Base-by-base conservation (phyloP, 495 filamentous ascomycete species). In the Clohesyomyces aquaticus region DNA sequence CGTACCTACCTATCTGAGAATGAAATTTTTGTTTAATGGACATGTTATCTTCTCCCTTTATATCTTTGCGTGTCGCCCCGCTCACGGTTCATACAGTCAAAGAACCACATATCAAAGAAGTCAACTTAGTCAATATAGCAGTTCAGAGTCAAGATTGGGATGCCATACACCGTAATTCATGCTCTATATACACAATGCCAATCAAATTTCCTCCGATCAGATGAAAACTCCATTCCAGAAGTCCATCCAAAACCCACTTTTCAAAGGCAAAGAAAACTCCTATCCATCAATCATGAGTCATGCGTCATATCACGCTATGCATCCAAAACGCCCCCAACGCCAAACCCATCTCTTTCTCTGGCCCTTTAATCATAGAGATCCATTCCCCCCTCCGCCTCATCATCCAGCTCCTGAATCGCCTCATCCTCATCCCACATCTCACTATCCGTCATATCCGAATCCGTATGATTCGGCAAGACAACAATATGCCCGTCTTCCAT, bases 391-490 rank as follows among this genome's bases (percentile, higher is more conserved):
- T 71, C 73, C 4, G 46, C 79, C 65, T 86, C 83, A 21, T 88
- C 89, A 23, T 86, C 69, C 1, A 88, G 83, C 47, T 93, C 90
- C 22, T 87, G 84, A 49, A 85, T 82, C 45, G 88, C 88, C 28
- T 86, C 80, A 55, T 88, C 87, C 41, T 89, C 86, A 63, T 92
- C 88, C 38, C 82, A 82, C 75, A 76, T 77, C 53, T 77, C 76
- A 9, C 45, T 49, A 68, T 77, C 72, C 22, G 77, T 78, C 16
- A n/a, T n/a, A n/a, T 85, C 83, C 50, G 81, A 83, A 25, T 82
- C 77, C 4, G 84, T 85, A 72, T 98, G 94, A 74, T 98, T 97
- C 28, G 93, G 80, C 6, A 94, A 61, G 2, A 98, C 90, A 4
- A 82, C 77, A 29, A 97, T 85, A 73, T 88, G 89, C 32, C 88